Conservation (phyloP, 768 basidiomycete genomes). For the Sporobolomyces roseus region DNA sequence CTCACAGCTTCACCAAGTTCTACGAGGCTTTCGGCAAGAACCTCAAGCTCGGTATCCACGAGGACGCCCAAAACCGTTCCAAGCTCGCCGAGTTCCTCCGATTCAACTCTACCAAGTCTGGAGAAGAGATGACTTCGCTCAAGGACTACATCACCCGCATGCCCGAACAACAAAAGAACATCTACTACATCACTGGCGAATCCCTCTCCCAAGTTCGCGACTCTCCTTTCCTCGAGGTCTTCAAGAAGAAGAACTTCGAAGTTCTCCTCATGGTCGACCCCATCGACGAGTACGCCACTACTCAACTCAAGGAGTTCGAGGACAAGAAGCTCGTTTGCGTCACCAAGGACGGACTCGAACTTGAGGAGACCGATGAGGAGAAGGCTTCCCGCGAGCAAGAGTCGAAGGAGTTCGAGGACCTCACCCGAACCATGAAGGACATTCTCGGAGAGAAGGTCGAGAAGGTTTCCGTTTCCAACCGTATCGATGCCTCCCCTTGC, state of each 20-base stretch:
- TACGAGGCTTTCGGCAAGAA: slow-evolving; percentile 96
- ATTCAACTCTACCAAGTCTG: slow-evolving; percentile 92
- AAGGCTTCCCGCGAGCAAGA: slow-evolving; percentile 86
- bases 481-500: slow-evolving; percentile 66
- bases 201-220: slow-evolving; percentile 83
- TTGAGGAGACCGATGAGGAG: slow-evolving; percentile 98
- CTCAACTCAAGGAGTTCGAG: slow-evolving; percentile 98
- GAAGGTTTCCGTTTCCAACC: slow-evolving; percentile 97
- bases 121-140: slow-evolving; percentile 84
- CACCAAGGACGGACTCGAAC: slow-evolving; percentile 97
- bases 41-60: slow-evolving; percentile 98
- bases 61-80: slow-evolving; percentile 96
- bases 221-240: slow-evolving; percentile 97
- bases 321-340: slow-evolving; percentile 96
- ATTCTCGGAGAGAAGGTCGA: slow-evolving; percentile 98
- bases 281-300: slow-evolving; percentile 97
- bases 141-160: slow-evolving; percentile 99
- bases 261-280: slow-evolving; percentile 96
- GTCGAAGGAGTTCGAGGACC: slow-evolving; percentile 71
- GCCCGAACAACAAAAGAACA: slow-evolving; percentile 97
- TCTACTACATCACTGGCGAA: slow-evolving; percentile 99
- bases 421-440: slow-evolving; percentile 94
- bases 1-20: slow-evolving; percentile 73
- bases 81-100: slow-evolving; percentile 99
- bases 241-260: slow-evolving; percentile 99